Percentiles rank a stretch among this genome's conserved stretches.
Conservation (phyloP, 2,329 filamentous ascomycete species). For the Alternaria rosae region DNA sequence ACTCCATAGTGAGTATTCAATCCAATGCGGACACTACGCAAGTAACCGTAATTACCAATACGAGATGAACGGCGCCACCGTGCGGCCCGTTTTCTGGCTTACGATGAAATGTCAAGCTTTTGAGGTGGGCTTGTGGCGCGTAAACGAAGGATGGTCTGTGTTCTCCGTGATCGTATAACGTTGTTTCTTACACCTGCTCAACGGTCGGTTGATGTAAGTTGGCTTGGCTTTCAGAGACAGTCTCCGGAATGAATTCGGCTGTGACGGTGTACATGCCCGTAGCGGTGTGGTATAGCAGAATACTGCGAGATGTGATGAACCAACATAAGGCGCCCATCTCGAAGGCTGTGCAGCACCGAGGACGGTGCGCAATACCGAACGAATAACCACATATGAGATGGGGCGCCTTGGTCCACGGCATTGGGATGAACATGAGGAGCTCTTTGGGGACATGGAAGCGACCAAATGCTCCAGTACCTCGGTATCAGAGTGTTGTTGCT, state of each 20-base stretch:
- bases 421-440: background rate
- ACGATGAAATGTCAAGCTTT: constrained; percentile 11
- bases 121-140: constrained; percentile 6
- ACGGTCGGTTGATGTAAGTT: background rate
- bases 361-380: background rate
- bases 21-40: constrained; percentile 1
- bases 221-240: background rate
- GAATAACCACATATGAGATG: background rate
- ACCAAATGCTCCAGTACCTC: background rate
- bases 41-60: constrained; percentile 17
- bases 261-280: background rate
- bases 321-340: background rate
- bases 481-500: background rate
- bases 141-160: constrained; percentile 2
- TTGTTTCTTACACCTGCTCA: background rate
- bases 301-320: background rate
- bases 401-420: background rate
- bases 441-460: background rate
- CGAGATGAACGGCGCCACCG: constrained; percentile 10
- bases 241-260: background rate
- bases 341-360: background rate
- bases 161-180: background rate
- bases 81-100: constrained; percentile 11
- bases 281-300: background rate
- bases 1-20: background rate